These are phyloP conservation scores for Aspergillus versicolor DNA, from an alignment of 2,329 filamentous ascomycete genomes.

Conservation along the genomic window DNA sequence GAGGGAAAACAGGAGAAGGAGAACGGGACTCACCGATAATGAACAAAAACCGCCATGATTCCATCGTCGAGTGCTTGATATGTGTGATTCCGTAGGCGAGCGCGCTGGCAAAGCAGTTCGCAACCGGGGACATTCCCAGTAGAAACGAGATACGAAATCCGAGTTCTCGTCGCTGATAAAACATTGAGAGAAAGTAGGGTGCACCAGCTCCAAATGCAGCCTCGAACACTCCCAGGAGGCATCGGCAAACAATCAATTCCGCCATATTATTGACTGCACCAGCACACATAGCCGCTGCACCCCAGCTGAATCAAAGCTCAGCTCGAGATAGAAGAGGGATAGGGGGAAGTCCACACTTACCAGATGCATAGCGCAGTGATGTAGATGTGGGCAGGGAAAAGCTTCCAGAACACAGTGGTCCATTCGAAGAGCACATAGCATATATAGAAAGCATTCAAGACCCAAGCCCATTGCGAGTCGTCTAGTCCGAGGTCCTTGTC, in stretches of 20 bases:
- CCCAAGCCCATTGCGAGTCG: conserved; percentile 25
- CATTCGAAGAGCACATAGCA: conserved; percentile 28
- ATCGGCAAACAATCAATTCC: conserved; percentile 22
- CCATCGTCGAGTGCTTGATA: conserved; percentile 18
- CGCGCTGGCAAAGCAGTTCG: conserved; percentile 40
- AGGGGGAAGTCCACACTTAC: conserved; percentile 12
- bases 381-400: conserved; percentile 25
- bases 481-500: conserved; percentile 19
- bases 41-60: conserved; percentile 48
- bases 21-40: conserved; percentile 34
- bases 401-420: conserved; percentile 26
- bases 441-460: conserved; percentile 27
- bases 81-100: conserved; percentile 41
- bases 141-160: conserved; percentile 52
- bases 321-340: background rate
- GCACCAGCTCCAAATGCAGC: conserved; percentile 23
- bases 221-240: conserved; percentile 24
- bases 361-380: conserved; percentile 22
- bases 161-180: conserved; percentile 52
- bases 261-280: conserved; percentile 23
- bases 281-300: conserved; percentile 25
- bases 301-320: conserved; percentile 19
- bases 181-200: conserved; percentile 43
- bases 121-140: conserved; percentile 37
- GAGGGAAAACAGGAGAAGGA: background rate